Conservation (phyloP, 2,329 filamentous ascomycete species). For the Botrytis galanthina region DNA sequence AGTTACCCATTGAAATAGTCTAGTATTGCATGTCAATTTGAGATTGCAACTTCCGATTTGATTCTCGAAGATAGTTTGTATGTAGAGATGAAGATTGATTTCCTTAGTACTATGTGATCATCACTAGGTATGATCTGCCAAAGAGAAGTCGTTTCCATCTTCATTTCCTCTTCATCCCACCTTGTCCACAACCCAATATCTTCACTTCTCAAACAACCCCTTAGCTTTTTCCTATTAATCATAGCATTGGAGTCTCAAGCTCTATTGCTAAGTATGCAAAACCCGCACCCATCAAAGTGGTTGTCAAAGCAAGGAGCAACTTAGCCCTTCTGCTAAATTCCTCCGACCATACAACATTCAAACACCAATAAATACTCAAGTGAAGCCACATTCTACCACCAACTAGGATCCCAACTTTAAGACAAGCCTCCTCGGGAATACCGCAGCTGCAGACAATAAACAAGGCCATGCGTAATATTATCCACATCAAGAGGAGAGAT, state of each 20-base stretch:
- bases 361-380: background rate
- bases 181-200: background rate
- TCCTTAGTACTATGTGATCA: background rate
- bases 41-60: background rate
- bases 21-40: background rate
- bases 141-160: background rate
- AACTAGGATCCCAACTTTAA: background rate
- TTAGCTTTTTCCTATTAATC: background rate
- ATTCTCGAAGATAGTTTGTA: background rate
- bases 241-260: background rate
- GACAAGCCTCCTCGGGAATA: background rate
- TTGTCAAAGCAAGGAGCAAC: background rate
- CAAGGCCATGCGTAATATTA: background rate
- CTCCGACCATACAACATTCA: background rate
- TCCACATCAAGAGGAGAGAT: background rate
- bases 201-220: background rate
- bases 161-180: background rate
- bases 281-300: background rate
- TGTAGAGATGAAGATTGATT: background rate
- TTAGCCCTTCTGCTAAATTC: background rate
- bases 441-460: background rate
- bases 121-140: background rate
- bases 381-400: background rate
- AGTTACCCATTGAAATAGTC: background rate
- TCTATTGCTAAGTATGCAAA: background rate